Evolutionary conservation across 805 yeast species (phyloP), one percentile per base, ranked within the genome.

Genomic region (Suhomyces kilbournensis): DNA sequence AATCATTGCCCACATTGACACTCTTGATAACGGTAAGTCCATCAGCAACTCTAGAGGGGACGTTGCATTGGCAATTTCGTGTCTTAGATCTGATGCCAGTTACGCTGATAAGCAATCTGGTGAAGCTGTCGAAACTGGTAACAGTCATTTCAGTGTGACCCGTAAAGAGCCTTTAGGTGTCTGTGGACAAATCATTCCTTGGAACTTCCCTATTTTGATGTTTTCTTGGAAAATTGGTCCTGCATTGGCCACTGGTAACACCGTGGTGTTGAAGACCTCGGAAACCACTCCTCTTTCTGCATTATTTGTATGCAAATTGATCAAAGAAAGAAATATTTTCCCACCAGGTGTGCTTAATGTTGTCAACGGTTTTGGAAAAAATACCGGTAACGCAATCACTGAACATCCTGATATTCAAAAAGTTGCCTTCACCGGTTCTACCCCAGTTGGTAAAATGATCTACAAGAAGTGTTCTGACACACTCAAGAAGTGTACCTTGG

Each of bases 141-240:
- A 78, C 32, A 71, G 72, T 53, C 76, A 76, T 62, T 73, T 86
- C 60, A 87, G 86, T 34, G 83, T 82, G 69, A 84, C 91, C 26
- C 75, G 83, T 49, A 83, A 83, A 56, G 87, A 86, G 62, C 86
- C 89, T 4, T 64, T 75, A 44, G 85, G 85, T 20, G 86, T 84
- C 34, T 83, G 85, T 59, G 89, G 84, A 10, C 84, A 83, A 65
- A 81, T 84, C 57, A 82, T 84, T 53, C 89, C 90, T 25, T 84
- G 89, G 88, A 84, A 84, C 71, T 85, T 81, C 64, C 89, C 90
- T 10, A 57, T 75, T 56, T 72, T 78, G 34, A 85, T 86, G 90
- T 83, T 86, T n/a, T 76, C 86, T 20, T 88, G 93, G 93, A 86
- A 87, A 69, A 74, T 87, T 60, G 90, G 87, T 28, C 93, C 93